Percentiles rank a stretch among this genome's conserved stretches.
Conservation (phyloP, 106 monocot species). For the Cymbidium sinense region DNA sequence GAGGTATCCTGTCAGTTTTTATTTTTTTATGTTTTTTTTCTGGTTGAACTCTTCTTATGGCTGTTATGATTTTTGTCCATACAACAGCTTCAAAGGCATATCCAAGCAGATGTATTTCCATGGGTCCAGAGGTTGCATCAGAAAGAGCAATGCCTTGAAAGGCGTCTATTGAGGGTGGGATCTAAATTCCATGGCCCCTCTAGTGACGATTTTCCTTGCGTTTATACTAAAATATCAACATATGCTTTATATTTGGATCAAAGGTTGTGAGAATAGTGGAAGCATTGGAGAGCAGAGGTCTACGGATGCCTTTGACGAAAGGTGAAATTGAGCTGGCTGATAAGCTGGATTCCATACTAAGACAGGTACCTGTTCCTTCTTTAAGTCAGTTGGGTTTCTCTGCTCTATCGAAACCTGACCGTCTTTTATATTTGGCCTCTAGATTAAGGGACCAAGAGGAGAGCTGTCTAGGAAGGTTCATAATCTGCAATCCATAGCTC, state of each 20-base stretch:
- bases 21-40: not conserved
- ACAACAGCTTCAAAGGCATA: constrained; percentile 82
- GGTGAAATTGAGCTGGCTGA: constrained; percentile 64
- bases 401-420: not conserved
- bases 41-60: constrained; percentile 1
- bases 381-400: not conserved
- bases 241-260: constrained; percentile 3
- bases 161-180: constrained; percentile 71
- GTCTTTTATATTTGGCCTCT: constrained; percentile 4
- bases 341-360: constrained; percentile 44
- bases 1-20: constrained; percentile 35
- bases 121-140: constrained; percentile 77
- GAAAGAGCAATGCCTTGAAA: constrained; percentile 74
- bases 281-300: constrained; percentile 71
- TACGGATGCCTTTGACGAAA: constrained; percentile 68
- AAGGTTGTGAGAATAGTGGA: constrained; percentile 94
- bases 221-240: not conserved
- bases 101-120: constrained; percentile 72
- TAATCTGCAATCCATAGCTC: constrained; percentile 56
- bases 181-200: not conserved
- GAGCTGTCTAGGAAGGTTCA: constrained; percentile 73
- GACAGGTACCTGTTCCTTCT: constrained; percentile 40
- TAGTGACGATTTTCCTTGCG: too few species aligned
- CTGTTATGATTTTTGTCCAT: not conserved
- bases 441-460: constrained; percentile 73